Evolutionary conservation across 257 asterid species (phyloP).

Genomic region (Leptodermis oblonga): DNA sequence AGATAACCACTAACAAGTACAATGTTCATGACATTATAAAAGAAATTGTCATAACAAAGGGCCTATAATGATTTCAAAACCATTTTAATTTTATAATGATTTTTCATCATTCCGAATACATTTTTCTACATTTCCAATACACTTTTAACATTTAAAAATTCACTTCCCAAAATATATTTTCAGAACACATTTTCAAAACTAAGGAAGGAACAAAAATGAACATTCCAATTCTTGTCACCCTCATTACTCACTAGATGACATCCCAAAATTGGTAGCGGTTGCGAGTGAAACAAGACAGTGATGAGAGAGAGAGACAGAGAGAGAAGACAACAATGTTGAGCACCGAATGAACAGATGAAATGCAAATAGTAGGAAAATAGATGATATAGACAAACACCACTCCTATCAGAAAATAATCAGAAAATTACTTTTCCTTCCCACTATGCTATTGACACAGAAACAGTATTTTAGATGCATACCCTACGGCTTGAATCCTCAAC

Average conservation of each 20-base stretch:
- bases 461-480: slow-evolving; percentile 45
- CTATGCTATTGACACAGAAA: background rate
- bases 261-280: background rate
- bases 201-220: background rate
- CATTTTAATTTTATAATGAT: too few species aligned
- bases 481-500: slow-evolving; percentile 79
- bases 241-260: background rate
- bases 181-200: too few species aligned
- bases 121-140: too few species aligned
- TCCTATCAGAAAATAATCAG: background rate
- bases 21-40: background rate
- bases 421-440: background rate
- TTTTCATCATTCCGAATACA: too few species aligned
- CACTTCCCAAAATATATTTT: too few species aligned
- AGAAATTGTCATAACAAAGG: background rate
- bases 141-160: too few species aligned
- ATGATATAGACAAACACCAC: background rate
- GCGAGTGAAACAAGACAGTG: background rate
- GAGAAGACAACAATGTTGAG: background rate
- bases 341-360: background rate
- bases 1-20: slow-evolving; percentile 9
- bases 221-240: background rate
- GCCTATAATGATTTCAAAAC: too few species aligned
- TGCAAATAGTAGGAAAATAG: background rate
- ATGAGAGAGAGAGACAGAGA: background rate